Percentiles rank a stretch among this genome's conserved stretches.
Conservation (phyloP, 2,329 filamentous ascomycete species). For the Claviceps maximensis region DNA sequence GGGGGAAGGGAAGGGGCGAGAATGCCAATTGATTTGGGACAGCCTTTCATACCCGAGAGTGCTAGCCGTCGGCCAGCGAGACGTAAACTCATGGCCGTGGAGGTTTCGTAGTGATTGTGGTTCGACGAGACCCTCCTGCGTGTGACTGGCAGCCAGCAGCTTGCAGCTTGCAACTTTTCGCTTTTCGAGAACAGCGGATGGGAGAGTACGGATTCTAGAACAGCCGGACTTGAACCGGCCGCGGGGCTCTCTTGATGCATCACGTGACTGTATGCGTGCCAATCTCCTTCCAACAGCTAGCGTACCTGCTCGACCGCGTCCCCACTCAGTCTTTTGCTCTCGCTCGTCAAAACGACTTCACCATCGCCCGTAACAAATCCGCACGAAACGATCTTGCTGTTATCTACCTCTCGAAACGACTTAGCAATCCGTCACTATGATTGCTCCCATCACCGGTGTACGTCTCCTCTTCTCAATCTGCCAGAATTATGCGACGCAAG, state of each 20-base stretch:
- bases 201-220: background rate
- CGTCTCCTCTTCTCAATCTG: constrained; percentile 16
- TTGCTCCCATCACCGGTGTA: constrained; percentile 48
- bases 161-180: constrained; percentile 1
- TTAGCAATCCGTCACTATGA: constrained; percentile 26
- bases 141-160: background rate
- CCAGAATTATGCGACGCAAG: constrained; percentile 15
- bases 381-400: background rate
- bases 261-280: background rate
- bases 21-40: too few relatives aligned
- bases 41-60: constrained; percentile 44
- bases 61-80: constrained; percentile 49
- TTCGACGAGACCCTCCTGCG: background rate
- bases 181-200: background rate
- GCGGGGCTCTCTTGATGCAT: background rate
- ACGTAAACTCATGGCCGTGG: constrained; percentile 47
- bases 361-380: background rate
- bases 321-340: background rate
- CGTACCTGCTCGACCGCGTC: too few relatives aligned
- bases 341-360: background rate
- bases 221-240: constrained; percentile 15
- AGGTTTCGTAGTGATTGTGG: background rate
- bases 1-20: background rate
- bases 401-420: background rate
- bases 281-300: background rate